Percentiles rank a stretch among this genome's conserved stretches.
Evolutionary conservation across 164 flowering plant species (phyloP).

Genomic region (Kalanchoe fedtschenkoi): DNA sequence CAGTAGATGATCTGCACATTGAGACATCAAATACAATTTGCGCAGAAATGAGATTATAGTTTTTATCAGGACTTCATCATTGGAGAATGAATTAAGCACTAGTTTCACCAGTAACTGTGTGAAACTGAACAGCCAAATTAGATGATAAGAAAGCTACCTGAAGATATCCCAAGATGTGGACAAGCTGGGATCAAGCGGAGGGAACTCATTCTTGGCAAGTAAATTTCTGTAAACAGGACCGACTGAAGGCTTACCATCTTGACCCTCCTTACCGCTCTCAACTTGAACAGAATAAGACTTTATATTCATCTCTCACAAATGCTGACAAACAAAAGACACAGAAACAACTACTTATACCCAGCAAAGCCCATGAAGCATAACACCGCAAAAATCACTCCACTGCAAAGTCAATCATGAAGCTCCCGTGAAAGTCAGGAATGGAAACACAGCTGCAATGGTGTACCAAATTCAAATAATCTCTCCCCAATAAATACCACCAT

Average conservation of each 20-base stretch:
- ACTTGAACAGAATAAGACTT: slow-evolving; percentile 51
- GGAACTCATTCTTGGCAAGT: slow-evolving; percentile 43
- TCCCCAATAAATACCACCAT: background rate
- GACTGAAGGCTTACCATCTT: slow-evolving; percentile 61
- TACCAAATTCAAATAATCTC: background rate
- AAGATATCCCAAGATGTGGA: slow-evolving; percentile 67
- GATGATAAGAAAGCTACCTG: slow-evolving; percentile 30
- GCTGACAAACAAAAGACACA: slow-evolving; percentile 7
- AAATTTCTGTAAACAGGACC: slow-evolving; percentile 78
- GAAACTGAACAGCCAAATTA: too few relatives aligned
- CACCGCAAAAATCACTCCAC: too few relatives aligned
- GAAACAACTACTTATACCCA: background rate
- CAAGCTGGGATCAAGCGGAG: slow-evolving; percentile 29
- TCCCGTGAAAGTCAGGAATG: background rate
- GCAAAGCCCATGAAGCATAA: background rate
- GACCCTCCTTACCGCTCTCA: slow-evolving; percentile 61
- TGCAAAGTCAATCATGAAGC: background rate
- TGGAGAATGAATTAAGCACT: too few relatives aligned
- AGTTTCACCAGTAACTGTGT: too few relatives aligned
- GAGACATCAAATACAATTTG: too few relatives aligned
- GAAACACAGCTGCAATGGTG: background rate
- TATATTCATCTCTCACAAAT: slow-evolving; percentile 17
- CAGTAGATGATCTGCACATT: slow-evolving; percentile 42
- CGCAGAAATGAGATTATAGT: too few relatives aligned
- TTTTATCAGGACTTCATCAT: too few relatives aligned